Base-by-base conservation (phyloP, 2,329 filamentous ascomycete genomes). In the Stagonosporopsis tanaceti region DNA sequence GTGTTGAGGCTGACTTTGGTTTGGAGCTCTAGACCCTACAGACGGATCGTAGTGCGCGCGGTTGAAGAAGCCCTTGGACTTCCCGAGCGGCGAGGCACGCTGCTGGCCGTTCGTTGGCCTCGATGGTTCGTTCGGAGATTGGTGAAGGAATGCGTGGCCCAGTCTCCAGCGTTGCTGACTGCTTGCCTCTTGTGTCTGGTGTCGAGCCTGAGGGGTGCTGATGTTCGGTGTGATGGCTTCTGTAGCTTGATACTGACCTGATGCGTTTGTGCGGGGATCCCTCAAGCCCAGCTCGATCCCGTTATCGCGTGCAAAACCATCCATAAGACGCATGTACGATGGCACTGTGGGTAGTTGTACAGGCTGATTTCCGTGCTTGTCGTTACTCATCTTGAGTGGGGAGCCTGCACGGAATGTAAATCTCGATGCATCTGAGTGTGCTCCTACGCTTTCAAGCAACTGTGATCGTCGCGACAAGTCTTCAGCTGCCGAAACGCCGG, bases 281-380 rank as follows among this genome's bases (percentile, higher is more conserved):
- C 62, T 66, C 6, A 74, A 51, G 1, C 63, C 66, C 2, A 74
- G 37, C 8, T 75, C 62, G 7, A 74, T 50, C 6, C 55, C 62
- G 11, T 47, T 59, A 20, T 70, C 65, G 15, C 41, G 50, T 12
- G 66, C 67, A 7, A 75, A 53, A 0, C 61, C 65, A 53, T 75
- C 72, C 64, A 75, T 68, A 1, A 75, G 62, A 22, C 59, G 65
- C 12, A 73, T 67, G 37, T 75, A 75, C 1, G 72, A 75, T 4
- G 60, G 66, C 27, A 64, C 69, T 12, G 42, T 59, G 15, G 69
- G 66, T 11, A 70, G 40, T 22, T 58, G 57, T 8, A 54, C 52
- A 12, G 57, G 32, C 15, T 46, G 51, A 9, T 57, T 39, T 2
- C 22, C 22, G 20, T 35, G 51, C 8, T n/a, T 30, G 5, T 27